A percentile compares a stretch with the other conserved stretches of the same genome.
phyloP scores from a whole-genome alignment of 306 rosid species.

The Aeschynomene evenia region DNA sequence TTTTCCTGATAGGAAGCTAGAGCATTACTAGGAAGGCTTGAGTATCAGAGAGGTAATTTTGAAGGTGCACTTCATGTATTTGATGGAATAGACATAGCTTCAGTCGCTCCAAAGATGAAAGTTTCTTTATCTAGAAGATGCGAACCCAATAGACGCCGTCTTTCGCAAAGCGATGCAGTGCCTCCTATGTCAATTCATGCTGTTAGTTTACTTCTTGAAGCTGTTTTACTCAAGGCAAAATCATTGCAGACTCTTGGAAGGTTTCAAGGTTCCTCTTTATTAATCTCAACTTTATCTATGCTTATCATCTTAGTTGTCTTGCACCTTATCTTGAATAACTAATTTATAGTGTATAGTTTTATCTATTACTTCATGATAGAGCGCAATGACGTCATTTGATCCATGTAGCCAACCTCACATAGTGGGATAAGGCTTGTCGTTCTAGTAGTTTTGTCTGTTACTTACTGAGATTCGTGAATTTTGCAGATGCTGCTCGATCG shows the following conservation, averaged over 20 bases:
- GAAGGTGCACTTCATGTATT: constrained; percentile 95
- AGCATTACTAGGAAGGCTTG: constrained; percentile 91
- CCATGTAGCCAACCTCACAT: too few species aligned
- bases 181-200: constrained; percentile 89
- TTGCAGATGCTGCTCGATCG: constrained; percentile 83
- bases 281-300: neutral
- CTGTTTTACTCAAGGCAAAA: constrained; percentile 80
- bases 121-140: constrained; percentile 63
- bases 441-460: too few species aligned
- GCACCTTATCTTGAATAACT: constrained; percentile 8
- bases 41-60: constrained; percentile 79
- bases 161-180: constrained; percentile 55
- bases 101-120: constrained; percentile 71
- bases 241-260: constrained; percentile 75
- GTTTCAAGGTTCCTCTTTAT: constrained; percentile 63
- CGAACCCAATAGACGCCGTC: constrained; percentile 50
- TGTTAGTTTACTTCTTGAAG: constrained; percentile 87
- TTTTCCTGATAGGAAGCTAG: constrained; percentile 75
- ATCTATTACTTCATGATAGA: too few species aligned
- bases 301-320: constrained; percentile 8
- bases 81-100: constrained; percentile 86
- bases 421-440: too few species aligned
- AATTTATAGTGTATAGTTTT: neutral
- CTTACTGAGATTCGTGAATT: constrained; percentile 18
- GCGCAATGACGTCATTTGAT: too few species aligned